A percentile compares a stretch with the other conserved stretches of the same genome.
Evolutionary conservation across 805 yeast species (phyloP).

Genomic region (baker's yeast (Saccharomyces cerevisiae)): DNA sequence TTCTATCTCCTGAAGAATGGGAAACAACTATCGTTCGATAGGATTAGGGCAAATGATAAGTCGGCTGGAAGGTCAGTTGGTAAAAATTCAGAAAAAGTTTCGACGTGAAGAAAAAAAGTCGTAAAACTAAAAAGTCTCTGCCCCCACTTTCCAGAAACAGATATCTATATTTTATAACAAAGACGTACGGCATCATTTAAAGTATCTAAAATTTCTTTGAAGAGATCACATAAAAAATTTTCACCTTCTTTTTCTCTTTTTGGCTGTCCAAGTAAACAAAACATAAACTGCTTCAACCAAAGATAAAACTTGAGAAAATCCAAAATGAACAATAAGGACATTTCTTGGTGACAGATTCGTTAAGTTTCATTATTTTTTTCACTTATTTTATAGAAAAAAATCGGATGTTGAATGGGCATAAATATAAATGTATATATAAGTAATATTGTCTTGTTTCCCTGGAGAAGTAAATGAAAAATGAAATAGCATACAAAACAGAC

Average conservation of each 20-base stretch:
- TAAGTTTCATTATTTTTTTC: not conserved
- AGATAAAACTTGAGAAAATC: not conserved
- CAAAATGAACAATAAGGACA: not conserved
- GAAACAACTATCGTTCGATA: slow-evolving; percentile 20
- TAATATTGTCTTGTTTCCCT: not conserved
- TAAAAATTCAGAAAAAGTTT: not conserved
- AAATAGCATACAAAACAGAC: not conserved
- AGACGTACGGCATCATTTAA: not conserved
- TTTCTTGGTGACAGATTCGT: not conserved
- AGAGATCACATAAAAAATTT: not conserved
- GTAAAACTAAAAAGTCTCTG: not conserved
- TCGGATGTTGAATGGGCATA: not conserved
- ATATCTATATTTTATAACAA: not conserved
- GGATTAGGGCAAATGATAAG: slow-evolving; percentile 7
- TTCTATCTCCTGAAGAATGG: slow-evolving; percentile 28
- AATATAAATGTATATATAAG: not conserved
- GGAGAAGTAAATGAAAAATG: not conserved
- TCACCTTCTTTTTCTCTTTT: not conserved
- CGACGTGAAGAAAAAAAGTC: not conserved
- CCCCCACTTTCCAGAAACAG: not conserved
- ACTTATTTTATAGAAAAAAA: not conserved
- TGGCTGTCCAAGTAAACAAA: not conserved
- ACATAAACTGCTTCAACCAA: not conserved
- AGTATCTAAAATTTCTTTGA: not conserved
- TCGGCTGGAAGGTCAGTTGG: not conserved